Evolutionary conservation across 73 alveolate genomes (phyloP).

Genomic region (Loxodes magnus): DNA sequence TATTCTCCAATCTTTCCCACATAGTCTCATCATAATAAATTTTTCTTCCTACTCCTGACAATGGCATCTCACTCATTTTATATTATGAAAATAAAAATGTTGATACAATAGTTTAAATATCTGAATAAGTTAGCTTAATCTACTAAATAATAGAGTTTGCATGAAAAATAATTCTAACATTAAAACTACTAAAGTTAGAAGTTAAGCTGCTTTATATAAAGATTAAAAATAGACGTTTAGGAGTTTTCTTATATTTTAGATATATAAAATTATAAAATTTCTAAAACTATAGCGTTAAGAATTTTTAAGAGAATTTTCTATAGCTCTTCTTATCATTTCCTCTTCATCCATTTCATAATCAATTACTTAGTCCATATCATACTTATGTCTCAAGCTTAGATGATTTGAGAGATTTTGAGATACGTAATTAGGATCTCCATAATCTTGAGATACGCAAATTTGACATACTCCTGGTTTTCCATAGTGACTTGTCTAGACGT

Average conservation of each 20-base stretch:
- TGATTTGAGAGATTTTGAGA: constrained; percentile 26
- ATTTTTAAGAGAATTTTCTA: constrained; percentile 22
- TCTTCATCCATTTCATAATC: constrained; percentile 54
- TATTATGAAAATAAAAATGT: too few species aligned
- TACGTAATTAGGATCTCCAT: constrained; percentile 57
- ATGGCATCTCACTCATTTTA: too few species aligned
- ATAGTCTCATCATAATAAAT: too few species aligned
- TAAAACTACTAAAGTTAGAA: too few species aligned
- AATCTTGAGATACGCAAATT: constrained; percentile 37
- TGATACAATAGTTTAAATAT: too few species aligned
- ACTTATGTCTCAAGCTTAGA: constrained; percentile 34
- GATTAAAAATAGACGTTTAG: too few species aligned
- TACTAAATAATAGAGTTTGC: too few species aligned
- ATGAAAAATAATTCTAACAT: too few species aligned
- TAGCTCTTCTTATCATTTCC: constrained; percentile 33
- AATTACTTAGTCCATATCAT: constrained; percentile 38
- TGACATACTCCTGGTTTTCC: constrained; percentile 38
- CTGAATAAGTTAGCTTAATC: too few species aligned
- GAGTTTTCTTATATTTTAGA: not conserved
- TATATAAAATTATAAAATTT: not conserved
- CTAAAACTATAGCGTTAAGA: not conserved
- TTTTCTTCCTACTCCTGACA: too few species aligned
- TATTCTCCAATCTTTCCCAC: too few species aligned
- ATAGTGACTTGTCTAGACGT: constrained; percentile 17
- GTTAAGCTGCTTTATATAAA: too few species aligned